phyloP scores from a whole-genome alignment of 2,329 filamentous ascomycete genomes.

The Fusarium coicis region DNA sequence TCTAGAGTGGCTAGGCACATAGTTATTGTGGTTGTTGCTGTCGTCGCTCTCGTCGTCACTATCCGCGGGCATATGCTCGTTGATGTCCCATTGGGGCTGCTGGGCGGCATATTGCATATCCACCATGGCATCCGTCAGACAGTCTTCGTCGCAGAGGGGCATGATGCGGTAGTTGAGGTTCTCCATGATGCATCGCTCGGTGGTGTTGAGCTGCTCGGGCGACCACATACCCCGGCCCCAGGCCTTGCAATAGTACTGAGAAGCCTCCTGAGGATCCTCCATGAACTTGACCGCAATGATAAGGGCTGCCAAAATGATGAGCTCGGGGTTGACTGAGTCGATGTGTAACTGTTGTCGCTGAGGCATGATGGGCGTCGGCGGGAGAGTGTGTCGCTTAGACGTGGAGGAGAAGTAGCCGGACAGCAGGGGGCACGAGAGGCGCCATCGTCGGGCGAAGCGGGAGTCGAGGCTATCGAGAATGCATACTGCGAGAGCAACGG shows the following conservation, averaged over 20 bases:
- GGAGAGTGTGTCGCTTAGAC: slow-evolving; percentile 61
- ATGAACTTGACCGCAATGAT: slow-evolving; percentile 74
- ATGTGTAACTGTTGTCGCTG: slow-evolving; percentile 61
- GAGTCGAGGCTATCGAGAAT: slow-evolving; percentile 73
- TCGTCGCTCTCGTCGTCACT: slow-evolving; percentile 45
- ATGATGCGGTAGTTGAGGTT: slow-evolving; percentile 71
- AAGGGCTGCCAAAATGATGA: slow-evolving; percentile 71
- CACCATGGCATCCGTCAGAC: slow-evolving; percentile 68
- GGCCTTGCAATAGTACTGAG: slow-evolving; percentile 61
- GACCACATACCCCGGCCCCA: slow-evolving; percentile 70
- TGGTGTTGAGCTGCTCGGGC: slow-evolving; percentile 70
- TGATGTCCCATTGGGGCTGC: slow-evolving; percentile 43
- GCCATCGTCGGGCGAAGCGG: slow-evolving; percentile 71
- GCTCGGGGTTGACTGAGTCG: slow-evolving; percentile 69
- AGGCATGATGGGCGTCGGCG: slow-evolving; percentile 50
- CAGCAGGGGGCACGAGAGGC: slow-evolving; percentile 65
- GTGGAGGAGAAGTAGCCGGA: slow-evolving; percentile 43
- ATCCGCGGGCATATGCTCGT: slow-evolving; percentile 46
- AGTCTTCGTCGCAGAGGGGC: slow-evolving; percentile 66
- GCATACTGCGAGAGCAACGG: slow-evolving; percentile 72
- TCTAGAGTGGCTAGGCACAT: slow-evolving; percentile 48
- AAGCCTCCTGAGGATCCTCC: slow-evolving; percentile 67
- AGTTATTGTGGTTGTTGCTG: slow-evolving; percentile 31
- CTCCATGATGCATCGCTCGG: slow-evolving; percentile 72
- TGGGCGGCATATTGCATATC: slow-evolving; percentile 71